These are phyloP conservation scores for Suhomyces taliae DNA, from an alignment of 1,139 yeast genomes.

Conservation along the genomic window DNA sequence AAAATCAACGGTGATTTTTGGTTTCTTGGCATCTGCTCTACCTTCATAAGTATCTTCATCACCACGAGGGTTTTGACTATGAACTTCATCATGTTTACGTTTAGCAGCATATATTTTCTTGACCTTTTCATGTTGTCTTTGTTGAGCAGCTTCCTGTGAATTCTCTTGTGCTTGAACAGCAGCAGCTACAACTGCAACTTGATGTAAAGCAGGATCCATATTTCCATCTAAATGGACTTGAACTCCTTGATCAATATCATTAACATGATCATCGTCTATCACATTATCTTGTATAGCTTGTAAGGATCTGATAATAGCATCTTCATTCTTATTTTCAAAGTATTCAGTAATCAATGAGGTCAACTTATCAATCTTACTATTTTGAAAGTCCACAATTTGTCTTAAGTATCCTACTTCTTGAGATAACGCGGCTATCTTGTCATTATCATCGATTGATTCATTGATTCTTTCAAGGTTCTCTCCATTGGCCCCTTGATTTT, in stretches of 20 bases:
- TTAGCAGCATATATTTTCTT: constrained; percentile 13
- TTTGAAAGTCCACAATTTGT: constrained; percentile 40
- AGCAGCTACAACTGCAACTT: constrained; percentile 41
- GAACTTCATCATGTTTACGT: constrained; percentile 13
- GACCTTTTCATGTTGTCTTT: constrained; percentile 8
- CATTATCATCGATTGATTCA: constrained; percentile 19
- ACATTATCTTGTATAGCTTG: constrained; percentile 32
- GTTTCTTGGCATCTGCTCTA: constrained; percentile 25
- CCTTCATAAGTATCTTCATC: constrained; percentile 9
- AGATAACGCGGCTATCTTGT: constrained; percentile 24
- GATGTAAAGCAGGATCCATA: constrained; percentile 43
- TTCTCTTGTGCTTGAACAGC: constrained; percentile 27
- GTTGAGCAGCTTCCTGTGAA: constrained; percentile 8
- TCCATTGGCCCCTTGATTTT: constrained; percentile 3
- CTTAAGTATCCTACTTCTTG: constrained; percentile 40
- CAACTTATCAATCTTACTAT: constrained; percentile 40
- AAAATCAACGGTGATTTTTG: constrained; percentile 41
- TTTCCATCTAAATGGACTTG: constrained; percentile 29
- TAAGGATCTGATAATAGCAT: constrained; percentile 26
- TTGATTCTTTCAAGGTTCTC: constrained; percentile 16
- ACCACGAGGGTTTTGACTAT: constrained; percentile 9
- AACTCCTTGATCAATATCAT: constrained; percentile 17
- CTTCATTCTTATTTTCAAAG: constrained; percentile 36
- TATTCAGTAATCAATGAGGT: constrained; percentile 33
- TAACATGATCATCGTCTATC: constrained; percentile 14